Evolutionary conservation across 2,329 filamentous ascomycete genomes (phyloP).

Genomic region (Colletotrichum horii): DNA sequence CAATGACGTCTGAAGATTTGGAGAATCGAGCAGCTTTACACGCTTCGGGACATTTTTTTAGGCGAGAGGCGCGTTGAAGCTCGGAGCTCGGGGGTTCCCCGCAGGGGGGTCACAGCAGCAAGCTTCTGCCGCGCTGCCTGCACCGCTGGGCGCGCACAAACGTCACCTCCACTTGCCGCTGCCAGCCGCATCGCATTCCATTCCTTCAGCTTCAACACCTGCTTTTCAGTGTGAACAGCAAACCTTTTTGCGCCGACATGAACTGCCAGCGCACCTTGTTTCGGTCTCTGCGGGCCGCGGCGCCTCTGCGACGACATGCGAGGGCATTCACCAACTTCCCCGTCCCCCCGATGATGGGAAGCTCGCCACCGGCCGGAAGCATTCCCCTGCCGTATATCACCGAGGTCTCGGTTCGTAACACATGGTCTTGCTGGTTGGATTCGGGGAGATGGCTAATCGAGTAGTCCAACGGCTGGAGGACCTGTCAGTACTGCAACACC

Average conservation of each 20-base stretch:
- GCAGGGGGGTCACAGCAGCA: neutral
- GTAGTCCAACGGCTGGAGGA: constrained; percentile 78
- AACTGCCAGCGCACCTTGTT: constrained; percentile 37
- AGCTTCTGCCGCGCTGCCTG: neutral
- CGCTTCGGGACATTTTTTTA: constrained; percentile 20
- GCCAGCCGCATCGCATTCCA: neutral
- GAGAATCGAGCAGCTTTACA: neutral
- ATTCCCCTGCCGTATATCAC: constrained; percentile 67
- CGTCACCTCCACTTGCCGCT: constrained; percentile 11
- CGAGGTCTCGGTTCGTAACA: constrained; percentile 52
- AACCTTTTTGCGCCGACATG: constrained; percentile 30
- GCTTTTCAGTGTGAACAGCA: neutral
- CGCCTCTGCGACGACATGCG: constrained; percentile 35
- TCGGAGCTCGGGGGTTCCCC: constrained; percentile 4
- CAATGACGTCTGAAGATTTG: neutral
- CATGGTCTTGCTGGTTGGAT: neutral
- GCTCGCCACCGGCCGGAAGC: constrained; percentile 32
- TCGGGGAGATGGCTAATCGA: constrained; percentile 27
- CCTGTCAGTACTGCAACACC: constrained; percentile 60
- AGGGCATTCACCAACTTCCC: constrained; percentile 50
- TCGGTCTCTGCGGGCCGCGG: constrained; percentile 36
- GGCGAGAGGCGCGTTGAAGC: constrained; percentile 11
- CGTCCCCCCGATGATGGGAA: constrained; percentile 23
- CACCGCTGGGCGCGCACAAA: neutral
- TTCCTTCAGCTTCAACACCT: neutral